Evolutionary conservation across 345 rosid genomes (phyloP), one percentile per base, ranked within the genome.

Genomic region (Geranium brycei): DNA sequence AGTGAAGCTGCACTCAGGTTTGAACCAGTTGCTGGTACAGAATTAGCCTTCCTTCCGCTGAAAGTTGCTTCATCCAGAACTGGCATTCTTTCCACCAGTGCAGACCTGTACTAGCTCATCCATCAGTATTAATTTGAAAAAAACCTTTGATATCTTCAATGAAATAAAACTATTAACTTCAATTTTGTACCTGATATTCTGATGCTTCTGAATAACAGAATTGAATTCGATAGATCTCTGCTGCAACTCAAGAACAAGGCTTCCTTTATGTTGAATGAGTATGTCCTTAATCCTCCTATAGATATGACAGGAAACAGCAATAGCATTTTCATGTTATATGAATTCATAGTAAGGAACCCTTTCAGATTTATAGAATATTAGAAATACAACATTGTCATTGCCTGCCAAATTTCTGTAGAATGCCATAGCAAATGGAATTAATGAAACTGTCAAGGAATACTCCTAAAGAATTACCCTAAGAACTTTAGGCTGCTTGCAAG

Each of bases 241-340:
- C 88, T 95, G 99, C 88, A 91, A 83, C 77, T 95, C 99, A 73
- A 95, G 99, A 76, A 88, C 87, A 81, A 95, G 80, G 79, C 82
- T 88, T 60, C 91, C 91, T 79, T 87, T 95, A 69, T 83, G 81
- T 68, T 87, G 95, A 72, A 73, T 73, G 58, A 87, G 73, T 70
- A 85, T 79, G 59, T 80, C 83, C 78, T 76, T 82, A 60, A 91
- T 74, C 82, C 97, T 91, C 87, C 99, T 95, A 77, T 51, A 76
- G 71, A 74, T 58, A 67, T 47, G 15, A 6, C 53, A 47, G 14
- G 14, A 47, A 47, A 7, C 53, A 47, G 53, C 53, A 47, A 47
- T 35, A 4, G 3, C 41, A 35, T 35, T 13, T 47, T 10, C 53
- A 47, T 19, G 31, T 8, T 59, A 59, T 19, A 14, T 59, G 1